Evolutionary conservation across 78 protist species (phyloP), one percentile per base, ranked within the genome.

Genomic region (Protostelium mycophagum): DNA sequence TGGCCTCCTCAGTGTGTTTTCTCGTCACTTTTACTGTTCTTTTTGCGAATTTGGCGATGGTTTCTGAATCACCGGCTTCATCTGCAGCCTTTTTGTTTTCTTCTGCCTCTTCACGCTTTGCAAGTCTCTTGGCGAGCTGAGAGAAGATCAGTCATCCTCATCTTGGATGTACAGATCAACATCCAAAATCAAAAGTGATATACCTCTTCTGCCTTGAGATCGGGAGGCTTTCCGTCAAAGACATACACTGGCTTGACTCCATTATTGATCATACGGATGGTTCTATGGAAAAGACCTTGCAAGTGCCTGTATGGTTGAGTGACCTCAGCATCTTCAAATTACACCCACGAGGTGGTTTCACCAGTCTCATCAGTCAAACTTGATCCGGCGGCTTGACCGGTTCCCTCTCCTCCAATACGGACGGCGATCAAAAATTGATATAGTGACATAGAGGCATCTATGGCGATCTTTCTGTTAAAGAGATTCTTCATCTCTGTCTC

Each of bases 161-260:
- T n/a, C n/a, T n/a, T n/a, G n/a, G n/a, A n/a, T n/a, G n/a, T n/a
- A n/a, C n/a, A n/a, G n/a, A n/a, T n/a, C n/a, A n/a, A n/a, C n/a
- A n/a, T 28, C 83, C 0, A 28, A 0, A 1, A 0, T n/a, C n/a
- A n/a, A n/a, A n/a, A n/a, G n/a, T n/a, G n/a, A n/a, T n/a, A n/a
- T 16, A 91, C 37, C 91, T 97, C 99, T 28, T 95, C 98, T 37
- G 93, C 34, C 92, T 99, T 99, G 84, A 98, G 29, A 10, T 85
- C 95, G 1, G 99, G 99, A 35, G 99, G 97, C 84, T 89, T 94
- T 25, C 99, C 99, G 83, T 99, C 99, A 87, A 99, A 99, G 39
- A 99, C 99, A 83, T 93, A 99, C 1, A 98, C 94, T 34, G 99
- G 99, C 91, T 99, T 99, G 85, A 99, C 90, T 28, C 99, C 99